Conservation (phyloP, 768 basidiomycete species). For the Leccinum fibrillosum region DNA sequence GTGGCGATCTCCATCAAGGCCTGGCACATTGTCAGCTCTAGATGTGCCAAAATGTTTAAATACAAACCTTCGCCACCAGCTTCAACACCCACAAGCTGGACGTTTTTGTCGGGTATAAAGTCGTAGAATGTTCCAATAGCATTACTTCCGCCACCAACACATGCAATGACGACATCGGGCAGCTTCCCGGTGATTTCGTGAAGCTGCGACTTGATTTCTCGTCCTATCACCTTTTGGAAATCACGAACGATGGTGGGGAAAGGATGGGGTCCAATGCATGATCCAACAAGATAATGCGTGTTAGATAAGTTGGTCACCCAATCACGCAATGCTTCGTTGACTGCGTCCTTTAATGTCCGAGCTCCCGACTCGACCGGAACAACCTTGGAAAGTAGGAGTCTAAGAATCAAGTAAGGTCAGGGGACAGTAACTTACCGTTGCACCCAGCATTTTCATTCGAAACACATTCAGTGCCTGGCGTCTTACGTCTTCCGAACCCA, state of each 20-base stretch:
- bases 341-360: slow-evolving; percentile 94
- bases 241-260: slow-evolving; percentile 99
- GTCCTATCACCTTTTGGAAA: slow-evolving; percentile 93
- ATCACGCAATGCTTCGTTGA: slow-evolving; percentile 97
- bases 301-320: slow-evolving; percentile 96
- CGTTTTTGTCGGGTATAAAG: slow-evolving; percentile 85
- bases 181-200: slow-evolving; percentile 72
- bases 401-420: background rate
- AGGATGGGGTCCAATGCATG: slow-evolving; percentile 95
- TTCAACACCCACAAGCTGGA: slow-evolving; percentile 90
- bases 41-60: background rate
- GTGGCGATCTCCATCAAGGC: slow-evolving; percentile 79
- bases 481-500: slow-evolving; percentile 97
- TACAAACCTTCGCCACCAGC: slow-evolving; percentile 90
- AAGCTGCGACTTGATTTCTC: slow-evolving; percentile 91
- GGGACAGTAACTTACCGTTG: slow-evolving; percentile 49
- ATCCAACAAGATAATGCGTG: slow-evolving; percentile 97
- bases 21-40: slow-evolving; percentile 30
- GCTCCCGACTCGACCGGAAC: slow-evolving; percentile 93
- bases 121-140: slow-evolving; percentile 98
- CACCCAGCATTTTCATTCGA: slow-evolving; percentile 96
- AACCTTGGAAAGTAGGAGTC: slow-evolving; percentile 51
- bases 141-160: slow-evolving; percentile 97
- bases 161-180: slow-evolving; percentile 92
- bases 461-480: slow-evolving; percentile 97